Conservation (phyloP, 2,329 filamentous ascomycete genomes). For the Talaromyces funiculosus region DNA sequence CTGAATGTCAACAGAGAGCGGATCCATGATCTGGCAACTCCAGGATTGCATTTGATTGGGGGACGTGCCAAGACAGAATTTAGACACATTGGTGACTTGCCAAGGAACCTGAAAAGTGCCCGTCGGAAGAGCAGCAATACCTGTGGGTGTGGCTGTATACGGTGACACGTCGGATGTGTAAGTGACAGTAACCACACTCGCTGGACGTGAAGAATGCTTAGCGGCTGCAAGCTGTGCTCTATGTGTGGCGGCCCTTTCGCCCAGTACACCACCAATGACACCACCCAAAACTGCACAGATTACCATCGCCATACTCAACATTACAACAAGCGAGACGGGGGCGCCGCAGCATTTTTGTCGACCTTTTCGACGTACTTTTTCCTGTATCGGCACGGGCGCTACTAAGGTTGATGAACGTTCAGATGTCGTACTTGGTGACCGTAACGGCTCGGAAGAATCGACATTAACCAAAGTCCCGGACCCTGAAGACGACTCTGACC, state of each 20-base stretch:
- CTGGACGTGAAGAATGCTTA: constrained; percentile 4
- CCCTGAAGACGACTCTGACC: constrained; percentile 31
- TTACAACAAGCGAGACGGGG: constrained; percentile 47
- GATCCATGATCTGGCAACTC: constrained; percentile 41
- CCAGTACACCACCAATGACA: constrained; percentile 51
- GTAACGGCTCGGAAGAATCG: constrained; percentile 15
- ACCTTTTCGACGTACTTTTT: constrained; percentile 42
- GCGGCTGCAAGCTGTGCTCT: constrained; percentile 8
- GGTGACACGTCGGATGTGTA: constrained; percentile 48
- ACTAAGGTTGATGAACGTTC: constrained; percentile 17
- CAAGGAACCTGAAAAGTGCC: constrained; percentile 47
- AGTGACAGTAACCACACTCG: constrained; percentile 43
- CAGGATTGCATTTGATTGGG: constrained; percentile 46
- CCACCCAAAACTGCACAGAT: constrained; percentile 49
- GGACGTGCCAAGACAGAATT: constrained; percentile 45
- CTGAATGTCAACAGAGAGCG: constrained; percentile 30
- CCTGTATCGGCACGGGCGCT: constrained; percentile 28
- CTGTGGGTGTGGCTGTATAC: constrained; percentile 41
- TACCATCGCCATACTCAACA: constrained; percentile 43
- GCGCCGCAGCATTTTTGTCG: constrained; percentile 46
- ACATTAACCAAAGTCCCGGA: constrained; percentile 22
- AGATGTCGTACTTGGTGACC: constrained; percentile 16
- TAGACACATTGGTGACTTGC: constrained; percentile 42
- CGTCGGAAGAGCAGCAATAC: constrained; percentile 44
- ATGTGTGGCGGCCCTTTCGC: constrained; percentile 34